Evolutionary conservation across 2,329 filamentous ascomycete species (phyloP).

Genomic region (Fusarium chuoi): DNA sequence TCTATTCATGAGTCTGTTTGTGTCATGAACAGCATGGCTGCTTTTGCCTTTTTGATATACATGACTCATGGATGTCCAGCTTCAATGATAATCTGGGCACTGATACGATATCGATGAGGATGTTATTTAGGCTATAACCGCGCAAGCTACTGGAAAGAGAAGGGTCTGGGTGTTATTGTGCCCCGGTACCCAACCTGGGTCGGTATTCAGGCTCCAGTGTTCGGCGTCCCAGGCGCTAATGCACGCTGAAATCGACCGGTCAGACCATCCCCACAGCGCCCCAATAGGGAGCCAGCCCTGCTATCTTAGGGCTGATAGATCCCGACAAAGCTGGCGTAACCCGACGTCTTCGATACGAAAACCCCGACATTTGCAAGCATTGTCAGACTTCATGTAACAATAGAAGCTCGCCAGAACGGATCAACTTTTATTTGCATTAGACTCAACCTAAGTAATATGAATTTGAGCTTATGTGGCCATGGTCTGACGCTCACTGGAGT

Average conservation of each 20-base stretch:
- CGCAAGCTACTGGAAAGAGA: background rate
- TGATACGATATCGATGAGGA: rapidly evolving
- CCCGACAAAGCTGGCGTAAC: background rate
- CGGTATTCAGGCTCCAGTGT: background rate
- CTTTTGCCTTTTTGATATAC: background rate
- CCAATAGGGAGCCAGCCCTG: background rate
- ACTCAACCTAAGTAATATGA: rapidly evolving
- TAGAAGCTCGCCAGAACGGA: background rate
- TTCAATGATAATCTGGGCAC: background rate
- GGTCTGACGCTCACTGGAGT: background rate
- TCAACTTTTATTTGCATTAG: rapidly evolving
- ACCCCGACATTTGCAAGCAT: background rate
- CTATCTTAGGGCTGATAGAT: background rate
- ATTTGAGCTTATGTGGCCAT: background rate
- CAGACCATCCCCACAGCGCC: background rate
- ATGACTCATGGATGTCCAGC: rapidly evolving
- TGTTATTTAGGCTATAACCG: background rate
- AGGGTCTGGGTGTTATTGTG: rapidly evolving
- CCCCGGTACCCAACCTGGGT: too few species aligned
- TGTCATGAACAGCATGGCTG: background rate
- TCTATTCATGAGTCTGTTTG: background rate
- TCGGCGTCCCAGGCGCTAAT: background rate
- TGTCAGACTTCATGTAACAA: background rate
- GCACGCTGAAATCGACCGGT: background rate
- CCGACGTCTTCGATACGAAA: background rate